Evolutionary conservation across 2,329 filamentous ascomycete species (phyloP).

Genomic region (Hymenoscyphus albidus): DNA sequence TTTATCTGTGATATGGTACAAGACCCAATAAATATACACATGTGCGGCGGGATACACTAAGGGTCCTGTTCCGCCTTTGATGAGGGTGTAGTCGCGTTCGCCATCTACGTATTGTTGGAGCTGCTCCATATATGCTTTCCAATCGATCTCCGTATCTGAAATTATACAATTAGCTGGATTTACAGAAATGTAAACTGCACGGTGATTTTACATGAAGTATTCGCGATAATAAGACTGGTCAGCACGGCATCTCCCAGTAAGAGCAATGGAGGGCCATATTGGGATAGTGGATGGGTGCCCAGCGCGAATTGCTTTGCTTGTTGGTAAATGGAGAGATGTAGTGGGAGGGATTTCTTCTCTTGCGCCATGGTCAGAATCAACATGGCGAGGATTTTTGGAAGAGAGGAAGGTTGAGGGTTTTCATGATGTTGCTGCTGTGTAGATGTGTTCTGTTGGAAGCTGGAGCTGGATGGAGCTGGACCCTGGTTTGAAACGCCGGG

Average conservation of each 20-base stretch:
- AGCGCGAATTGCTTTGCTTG: constrained; percentile 28
- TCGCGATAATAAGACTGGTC: constrained; percentile 30
- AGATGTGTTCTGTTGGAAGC: not conserved
- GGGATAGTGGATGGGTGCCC: constrained; percentile 29
- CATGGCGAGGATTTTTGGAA: not conserved
- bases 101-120: constrained; percentile 73
- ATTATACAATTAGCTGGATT: not conserved
- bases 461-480: not conserved
- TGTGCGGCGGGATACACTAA: constrained; percentile 93
- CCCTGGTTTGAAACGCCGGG: not conserved
- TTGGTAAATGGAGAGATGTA: constrained; percentile 16
- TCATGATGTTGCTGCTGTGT: not conserved
- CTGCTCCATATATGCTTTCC: constrained; percentile 96
- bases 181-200: not conserved
- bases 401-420: not conserved
- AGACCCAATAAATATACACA: constrained; percentile 80
- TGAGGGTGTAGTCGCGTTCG: constrained; percentile 82
- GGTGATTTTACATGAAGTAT: constrained; percentile 28
- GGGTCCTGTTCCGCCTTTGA: constrained; percentile 85
- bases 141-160: constrained; percentile 94
- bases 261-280: constrained; percentile 26
- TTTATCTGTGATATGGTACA: constrained; percentile 73
- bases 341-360: constrained; percentile 9
- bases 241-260: constrained; percentile 32
- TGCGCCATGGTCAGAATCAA: constrained; percentile 9